These are phyloP conservation scores for Cyclotella baltica DNA, from an alignment of 108 stramenopile genomes.

Conservation along the genomic window DNA sequence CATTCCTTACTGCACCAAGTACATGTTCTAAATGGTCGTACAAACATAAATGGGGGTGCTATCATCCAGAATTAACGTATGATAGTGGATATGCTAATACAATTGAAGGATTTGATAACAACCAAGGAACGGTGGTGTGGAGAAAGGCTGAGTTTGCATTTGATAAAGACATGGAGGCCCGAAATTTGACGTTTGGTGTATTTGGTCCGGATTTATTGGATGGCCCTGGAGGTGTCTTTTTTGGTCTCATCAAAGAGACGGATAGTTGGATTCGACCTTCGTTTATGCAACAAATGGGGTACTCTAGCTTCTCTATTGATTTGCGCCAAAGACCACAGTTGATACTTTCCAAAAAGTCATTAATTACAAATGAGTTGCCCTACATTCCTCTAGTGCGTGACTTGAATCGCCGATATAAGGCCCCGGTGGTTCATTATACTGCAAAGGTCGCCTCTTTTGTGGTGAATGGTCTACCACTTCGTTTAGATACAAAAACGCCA, in stretches of 20 bases:
- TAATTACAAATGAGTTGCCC: slow-evolving; percentile 43
- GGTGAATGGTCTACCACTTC: slow-evolving; percentile 55
- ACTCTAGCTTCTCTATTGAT: slow-evolving; percentile 51
- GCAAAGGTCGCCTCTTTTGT: slow-evolving; percentile 43
- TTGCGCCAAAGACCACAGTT: slow-evolving; percentile 36
- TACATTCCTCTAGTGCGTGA: slow-evolving; percentile 60
- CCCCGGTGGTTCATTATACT: slow-evolving; percentile 68
- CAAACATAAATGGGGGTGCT: slow-evolving; percentile 57
- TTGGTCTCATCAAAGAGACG: slow-evolving; percentile 62
- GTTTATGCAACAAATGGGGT: slow-evolving; percentile 58
- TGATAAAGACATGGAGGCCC: slow-evolving; percentile 19
- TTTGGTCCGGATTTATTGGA: slow-evolving; percentile 39
- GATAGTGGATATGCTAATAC: slow-evolving; percentile 51
- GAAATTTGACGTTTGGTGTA: slow-evolving; percentile 55
- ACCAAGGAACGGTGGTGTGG: slow-evolving; percentile 72
- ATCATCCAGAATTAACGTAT: slow-evolving; percentile 46
- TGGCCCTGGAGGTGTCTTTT: slow-evolving; percentile 70
- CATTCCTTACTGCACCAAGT: slow-evolving; percentile 63
- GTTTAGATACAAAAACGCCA: slow-evolving; percentile 23
- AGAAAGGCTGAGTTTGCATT: slow-evolving; percentile 55
- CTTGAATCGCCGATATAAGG: slow-evolving; percentile 58
- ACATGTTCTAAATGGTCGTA: slow-evolving; percentile 37
- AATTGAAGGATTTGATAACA: slow-evolving; percentile 65
- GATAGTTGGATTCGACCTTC: slow-evolving; percentile 65
- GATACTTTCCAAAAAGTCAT: slow-evolving; percentile 25